Evolutionary conservation across 148 eudicot species (phyloP).

Genomic region (Silene conica): DNA sequence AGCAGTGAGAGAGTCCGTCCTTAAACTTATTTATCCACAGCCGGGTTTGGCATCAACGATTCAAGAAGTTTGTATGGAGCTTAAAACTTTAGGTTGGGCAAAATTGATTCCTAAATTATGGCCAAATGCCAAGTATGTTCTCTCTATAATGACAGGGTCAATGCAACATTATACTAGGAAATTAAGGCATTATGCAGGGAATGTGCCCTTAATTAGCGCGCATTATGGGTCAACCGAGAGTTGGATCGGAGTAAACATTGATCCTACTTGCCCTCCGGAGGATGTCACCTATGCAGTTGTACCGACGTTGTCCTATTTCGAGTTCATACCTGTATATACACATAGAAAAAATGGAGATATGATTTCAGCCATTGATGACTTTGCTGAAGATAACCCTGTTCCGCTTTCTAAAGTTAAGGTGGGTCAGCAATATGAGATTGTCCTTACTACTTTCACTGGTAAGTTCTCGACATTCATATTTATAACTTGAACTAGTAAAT

Average conservation of each 20-base stretch:
- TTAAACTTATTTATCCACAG: constrained; percentile 32
- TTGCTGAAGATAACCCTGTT: constrained; percentile 58
- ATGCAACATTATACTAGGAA: constrained; percentile 65
- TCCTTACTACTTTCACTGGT: constrained; percentile 77
- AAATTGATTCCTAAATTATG: constrained; percentile 52
- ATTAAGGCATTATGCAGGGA: constrained; percentile 54
- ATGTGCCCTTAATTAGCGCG: constrained; percentile 58
- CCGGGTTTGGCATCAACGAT: constrained; percentile 38
- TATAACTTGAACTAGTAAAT: too few relatives aligned
- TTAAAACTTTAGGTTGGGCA: constrained; percentile 38
- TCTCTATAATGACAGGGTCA: constrained; percentile 78
- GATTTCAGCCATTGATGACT: constrained; percentile 33
- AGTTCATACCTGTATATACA: constrained; percentile 63
- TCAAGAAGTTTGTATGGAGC: constrained; percentile 29
- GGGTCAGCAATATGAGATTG: constrained; percentile 72
- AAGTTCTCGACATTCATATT: background rate
- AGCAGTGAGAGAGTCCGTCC: constrained; percentile 36
- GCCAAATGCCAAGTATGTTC: constrained; percentile 68
- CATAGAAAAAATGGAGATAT: constrained; percentile 11
- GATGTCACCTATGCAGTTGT: constrained; percentile 50
- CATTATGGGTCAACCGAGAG: constrained; percentile 84
- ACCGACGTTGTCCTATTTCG: constrained; percentile 62
- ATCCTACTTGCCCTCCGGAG: constrained; percentile 54
- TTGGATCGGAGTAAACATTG: constrained; percentile 74
- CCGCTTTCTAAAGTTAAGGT: constrained; percentile 51